phyloP scores from a whole-genome alignment of 2,329 filamentous ascomycete species.

The Diaporthe citrichinensis region DNA sequence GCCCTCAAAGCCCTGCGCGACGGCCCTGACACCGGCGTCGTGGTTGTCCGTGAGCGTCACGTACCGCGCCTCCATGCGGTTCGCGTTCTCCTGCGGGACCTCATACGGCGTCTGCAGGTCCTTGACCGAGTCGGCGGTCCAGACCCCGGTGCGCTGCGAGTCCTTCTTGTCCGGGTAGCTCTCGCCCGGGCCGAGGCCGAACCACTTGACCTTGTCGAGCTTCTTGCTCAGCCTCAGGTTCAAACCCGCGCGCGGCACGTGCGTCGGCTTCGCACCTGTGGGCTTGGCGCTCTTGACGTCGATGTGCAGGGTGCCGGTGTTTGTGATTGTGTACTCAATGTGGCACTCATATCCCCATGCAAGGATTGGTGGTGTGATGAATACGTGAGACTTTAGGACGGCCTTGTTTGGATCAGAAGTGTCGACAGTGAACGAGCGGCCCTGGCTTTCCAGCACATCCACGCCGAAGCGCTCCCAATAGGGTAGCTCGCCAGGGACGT shows the following conservation, averaged over 20 bases:
- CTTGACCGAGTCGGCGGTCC: constrained; percentile 55
- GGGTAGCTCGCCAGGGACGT: constrained; percentile 65
- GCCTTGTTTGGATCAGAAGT: constrained; percentile 49
- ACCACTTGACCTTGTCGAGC: constrained; percentile 68
- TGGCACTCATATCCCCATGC: constrained; percentile 69
- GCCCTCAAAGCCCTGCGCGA: constrained; percentile 47
- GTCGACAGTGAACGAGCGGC: constrained; percentile 56
- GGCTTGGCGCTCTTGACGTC: constrained; percentile 59
- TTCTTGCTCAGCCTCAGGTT: constrained; percentile 64
- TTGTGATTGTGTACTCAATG: constrained; percentile 66
- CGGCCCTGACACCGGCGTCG: constrained; percentile 49
- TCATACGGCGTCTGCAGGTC: constrained; percentile 73
- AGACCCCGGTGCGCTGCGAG: constrained; percentile 68
- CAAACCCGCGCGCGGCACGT: constrained; percentile 74
- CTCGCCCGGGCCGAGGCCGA: constrained; percentile 75
- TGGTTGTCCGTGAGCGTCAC: constrained; percentile 52
- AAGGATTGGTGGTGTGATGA: constrained; percentile 71
- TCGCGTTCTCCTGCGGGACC: constrained; percentile 77
- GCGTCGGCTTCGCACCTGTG: constrained; percentile 64
- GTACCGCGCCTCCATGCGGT: constrained; percentile 73
- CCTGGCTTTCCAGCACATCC: constrained; percentile 60
- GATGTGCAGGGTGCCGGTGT: constrained; percentile 61
- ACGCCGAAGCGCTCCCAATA: constrained; percentile 71
- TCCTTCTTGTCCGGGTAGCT: constrained; percentile 74
- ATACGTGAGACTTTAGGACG: constrained; percentile 60